Evolutionary conservation across 805 yeast genomes (phyloP).

Genomic region (Groenewaldozyma salmanticensis): DNA sequence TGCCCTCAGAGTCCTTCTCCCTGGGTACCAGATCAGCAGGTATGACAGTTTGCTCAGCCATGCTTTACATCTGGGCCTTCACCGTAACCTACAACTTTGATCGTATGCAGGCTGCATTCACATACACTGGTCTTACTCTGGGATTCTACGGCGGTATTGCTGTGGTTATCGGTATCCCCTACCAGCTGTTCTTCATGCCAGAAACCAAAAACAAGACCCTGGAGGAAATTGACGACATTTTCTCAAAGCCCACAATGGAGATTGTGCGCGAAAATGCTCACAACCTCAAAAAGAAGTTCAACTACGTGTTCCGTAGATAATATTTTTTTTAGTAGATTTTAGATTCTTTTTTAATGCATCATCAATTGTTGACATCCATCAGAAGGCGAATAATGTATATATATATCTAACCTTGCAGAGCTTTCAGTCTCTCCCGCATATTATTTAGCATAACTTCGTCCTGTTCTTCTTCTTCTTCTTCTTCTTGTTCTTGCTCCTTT

Average conservation of each 20-base stretch:
- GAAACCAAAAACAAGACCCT: conserved; percentile 62
- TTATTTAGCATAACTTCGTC: conserved; percentile 58
- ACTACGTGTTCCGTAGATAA: too few relatives aligned
- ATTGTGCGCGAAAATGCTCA: too few relatives aligned
- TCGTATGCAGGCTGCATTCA: conserved; percentile 45
- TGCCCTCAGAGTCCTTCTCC: conserved; percentile 57
- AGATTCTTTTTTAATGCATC: too few relatives aligned
- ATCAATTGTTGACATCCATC: too few relatives aligned
- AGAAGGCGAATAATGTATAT: too few relatives aligned
- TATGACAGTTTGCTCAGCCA: conserved; percentile 50
- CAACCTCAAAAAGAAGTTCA: too few relatives aligned
- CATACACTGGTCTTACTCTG: conserved; percentile 50
- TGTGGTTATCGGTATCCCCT: conserved; percentile 37
- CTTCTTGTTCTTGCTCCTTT: conserved; percentile 24
- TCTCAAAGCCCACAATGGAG: too few relatives aligned
- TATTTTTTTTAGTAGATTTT: too few relatives aligned
- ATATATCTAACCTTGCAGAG: conserved; percentile 60
- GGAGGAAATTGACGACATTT: conserved; percentile 60
- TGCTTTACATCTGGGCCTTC: conserved; percentile 52
- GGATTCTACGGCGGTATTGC: conserved; percentile 66
- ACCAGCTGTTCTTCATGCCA: conserved; percentile 44
- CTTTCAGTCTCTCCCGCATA: conserved; percentile 83
- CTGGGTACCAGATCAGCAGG: conserved; percentile 51
- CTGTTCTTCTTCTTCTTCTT: conserved; percentile 50
- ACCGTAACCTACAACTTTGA: conserved; percentile 56